Conservation (phyloP, 163 green algal genomes). For the Chloromonas sp. region DNA sequence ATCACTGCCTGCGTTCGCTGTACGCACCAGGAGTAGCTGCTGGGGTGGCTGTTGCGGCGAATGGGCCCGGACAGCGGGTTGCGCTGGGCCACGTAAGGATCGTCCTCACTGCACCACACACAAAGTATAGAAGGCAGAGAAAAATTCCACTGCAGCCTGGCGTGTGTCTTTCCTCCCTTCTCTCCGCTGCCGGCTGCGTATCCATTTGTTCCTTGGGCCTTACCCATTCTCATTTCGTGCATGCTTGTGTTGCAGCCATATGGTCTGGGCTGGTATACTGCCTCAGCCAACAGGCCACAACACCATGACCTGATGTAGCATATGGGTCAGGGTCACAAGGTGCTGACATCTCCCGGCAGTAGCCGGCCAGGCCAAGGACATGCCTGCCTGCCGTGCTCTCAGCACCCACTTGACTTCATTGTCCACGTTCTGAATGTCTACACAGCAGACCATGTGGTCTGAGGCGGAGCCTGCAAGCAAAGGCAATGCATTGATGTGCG, state of each 20-base stretch:
- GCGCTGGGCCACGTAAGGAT: constrained; percentile 16
- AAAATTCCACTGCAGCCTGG: too few relatives aligned
- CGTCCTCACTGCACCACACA: constrained; percentile 7
- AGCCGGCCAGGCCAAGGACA: background rate
- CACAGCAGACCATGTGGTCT: constrained; percentile 28
- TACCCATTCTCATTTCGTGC: too few relatives aligned
- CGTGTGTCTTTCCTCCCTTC: too few relatives aligned
- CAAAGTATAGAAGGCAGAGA: background rate
- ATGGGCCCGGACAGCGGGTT: constrained; percentile 28
- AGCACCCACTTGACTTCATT: constrained; percentile 9
- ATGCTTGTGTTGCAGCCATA: too few relatives aligned
- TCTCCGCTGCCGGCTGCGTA: too few relatives aligned
- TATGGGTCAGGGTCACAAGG: too few relatives aligned
- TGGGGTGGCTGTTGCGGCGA: constrained; percentile 17
- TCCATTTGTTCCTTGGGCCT: too few relatives aligned
- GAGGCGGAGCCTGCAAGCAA: constrained; percentile 8
- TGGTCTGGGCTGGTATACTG: too few relatives aligned
- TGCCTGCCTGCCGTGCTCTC: too few relatives aligned
- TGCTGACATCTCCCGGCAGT: too few relatives aligned
- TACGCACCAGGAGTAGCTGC: constrained; percentile 23
- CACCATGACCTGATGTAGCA: too few relatives aligned
- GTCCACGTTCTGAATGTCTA: constrained; percentile 28
- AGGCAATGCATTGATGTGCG: constrained; percentile 14
- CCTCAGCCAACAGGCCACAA: too few relatives aligned
- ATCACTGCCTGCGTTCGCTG: background rate